Conservation (phyloP, 2,329 filamentous ascomycete species). For the Xylaria sp. region DNA sequence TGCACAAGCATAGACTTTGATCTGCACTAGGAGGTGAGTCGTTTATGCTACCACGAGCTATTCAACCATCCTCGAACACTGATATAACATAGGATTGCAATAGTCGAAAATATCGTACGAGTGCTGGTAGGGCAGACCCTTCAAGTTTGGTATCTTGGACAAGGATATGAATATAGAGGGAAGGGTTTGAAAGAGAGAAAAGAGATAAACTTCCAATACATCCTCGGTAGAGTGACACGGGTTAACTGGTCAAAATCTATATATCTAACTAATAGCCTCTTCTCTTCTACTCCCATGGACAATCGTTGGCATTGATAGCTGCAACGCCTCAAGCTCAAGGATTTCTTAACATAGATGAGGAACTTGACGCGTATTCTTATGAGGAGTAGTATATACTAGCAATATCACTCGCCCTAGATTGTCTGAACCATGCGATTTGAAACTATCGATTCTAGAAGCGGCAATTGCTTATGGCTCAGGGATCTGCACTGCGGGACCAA, state of each 20-base stretch:
- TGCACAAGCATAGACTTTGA: background rate
- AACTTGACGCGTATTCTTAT: background rate
- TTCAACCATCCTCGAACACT: background rate
- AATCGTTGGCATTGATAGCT: background rate
- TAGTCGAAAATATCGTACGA: background rate
- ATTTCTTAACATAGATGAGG: background rate
- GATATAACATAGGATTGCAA: background rate
- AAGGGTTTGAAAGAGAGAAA: background rate
- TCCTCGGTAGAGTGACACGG: background rate
- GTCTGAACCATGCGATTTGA: conserved; percentile 3
- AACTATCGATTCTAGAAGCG: conserved; percentile 5
- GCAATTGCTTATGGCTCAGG: background rate
- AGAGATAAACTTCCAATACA: background rate
- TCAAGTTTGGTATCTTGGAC: background rate
- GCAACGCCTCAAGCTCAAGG: conserved; percentile 5
- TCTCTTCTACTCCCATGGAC: background rate
- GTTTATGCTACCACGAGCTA: background rate
- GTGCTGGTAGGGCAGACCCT: background rate
- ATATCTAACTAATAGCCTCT: background rate
- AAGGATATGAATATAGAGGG: background rate
- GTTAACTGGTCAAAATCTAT: background rate
- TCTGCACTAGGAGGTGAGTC: background rate
- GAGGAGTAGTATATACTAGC: background rate
- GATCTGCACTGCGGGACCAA: conserved; percentile 6
- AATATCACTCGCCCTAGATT: conserved; percentile 39